Evolutionary conservation across 2,329 filamentous ascomycete genomes (phyloP).

Genomic region (Calonectria henricotiae): DNA sequence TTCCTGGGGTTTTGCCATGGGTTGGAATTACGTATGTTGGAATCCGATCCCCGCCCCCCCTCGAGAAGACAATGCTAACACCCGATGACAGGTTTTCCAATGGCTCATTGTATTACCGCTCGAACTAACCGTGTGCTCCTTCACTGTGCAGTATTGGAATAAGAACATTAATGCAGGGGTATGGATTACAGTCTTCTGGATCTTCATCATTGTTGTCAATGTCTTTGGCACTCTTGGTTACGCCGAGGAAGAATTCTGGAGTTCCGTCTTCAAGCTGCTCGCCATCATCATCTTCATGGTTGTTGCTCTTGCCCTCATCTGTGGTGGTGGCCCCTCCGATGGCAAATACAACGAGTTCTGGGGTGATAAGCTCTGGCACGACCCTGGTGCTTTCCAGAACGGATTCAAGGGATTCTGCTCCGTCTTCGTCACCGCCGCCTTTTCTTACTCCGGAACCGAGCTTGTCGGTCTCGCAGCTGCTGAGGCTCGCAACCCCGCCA

Average conservation of each 20-base stretch:
- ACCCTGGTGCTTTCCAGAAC: conserved; percentile 73
- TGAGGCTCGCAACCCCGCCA: conserved; percentile 77
- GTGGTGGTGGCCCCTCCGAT: conserved; percentile 70
- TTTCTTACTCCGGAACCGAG: conserved; percentile 79
- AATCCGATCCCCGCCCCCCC: too few relatives aligned
- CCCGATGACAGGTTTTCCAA: conserved; percentile 59
- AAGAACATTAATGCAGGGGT: conserved; percentile 63
- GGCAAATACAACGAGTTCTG: conserved; percentile 62
- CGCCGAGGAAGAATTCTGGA: conserved; percentile 72
- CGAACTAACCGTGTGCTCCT: conserved; percentile 67
- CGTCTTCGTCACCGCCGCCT: conserved; percentile 80
- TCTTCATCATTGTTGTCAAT: conserved; percentile 68
- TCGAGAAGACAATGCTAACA: conserved; percentile 3
- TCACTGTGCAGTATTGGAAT: conserved; percentile 70
- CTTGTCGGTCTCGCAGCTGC: conserved; percentile 80
- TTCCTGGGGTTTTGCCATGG: conserved; percentile 73
- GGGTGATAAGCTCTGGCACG: conserved; percentile 59
- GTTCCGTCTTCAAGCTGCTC: conserved; percentile 70
- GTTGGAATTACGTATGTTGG: conserved; percentile 57
- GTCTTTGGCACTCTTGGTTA: conserved; percentile 71
- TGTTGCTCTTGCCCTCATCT: conserved; percentile 71
- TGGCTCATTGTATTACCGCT: conserved; percentile 68
- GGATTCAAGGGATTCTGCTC: conserved; percentile 80
- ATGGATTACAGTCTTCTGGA: conserved; percentile 71
- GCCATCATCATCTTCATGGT: conserved; percentile 77